Evolutionary conservation across 345 rosid genomes (phyloP).

Genomic region (Garcia nutans): DNA sequence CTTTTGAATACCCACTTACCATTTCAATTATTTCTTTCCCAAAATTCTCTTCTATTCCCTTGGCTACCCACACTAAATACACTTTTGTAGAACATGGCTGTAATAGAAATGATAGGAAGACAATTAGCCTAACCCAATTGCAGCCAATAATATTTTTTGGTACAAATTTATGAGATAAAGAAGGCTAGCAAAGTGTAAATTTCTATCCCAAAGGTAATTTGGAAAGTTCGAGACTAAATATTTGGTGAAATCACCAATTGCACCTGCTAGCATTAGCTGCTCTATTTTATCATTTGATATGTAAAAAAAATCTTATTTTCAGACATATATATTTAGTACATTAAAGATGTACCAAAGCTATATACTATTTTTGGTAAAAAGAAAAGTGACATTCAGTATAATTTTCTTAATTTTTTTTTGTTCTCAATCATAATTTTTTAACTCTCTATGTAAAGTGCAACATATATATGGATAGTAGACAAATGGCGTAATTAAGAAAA

Average conservation of each 20-base stretch:
- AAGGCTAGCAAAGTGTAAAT: slow-evolving; percentile 72
- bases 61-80: slow-evolving; percentile 37
- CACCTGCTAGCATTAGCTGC: slow-evolving; percentile 90
- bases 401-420: too few species aligned
- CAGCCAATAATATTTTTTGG: slow-evolving; percentile 67
- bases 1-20: slow-evolving; percentile 47
- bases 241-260: slow-evolving; percentile 83
- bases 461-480: too few species aligned
- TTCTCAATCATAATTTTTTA: too few species aligned
- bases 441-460: too few species aligned
- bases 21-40: slow-evolving; percentile 59
- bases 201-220: slow-evolving; percentile 71
- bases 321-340: too few species aligned
- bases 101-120: slow-evolving; percentile 70
- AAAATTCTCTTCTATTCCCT: slow-evolving; percentile 70
- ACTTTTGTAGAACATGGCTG: slow-evolving; percentile 29
- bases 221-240: slow-evolving; percentile 62
- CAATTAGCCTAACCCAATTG: slow-evolving; percentile 84
- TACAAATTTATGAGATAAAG: slow-evolving; percentile 74
- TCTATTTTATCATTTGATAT: slow-evolving; percentile 55
- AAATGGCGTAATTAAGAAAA: too few species aligned
- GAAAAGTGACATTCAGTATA: too few species aligned
- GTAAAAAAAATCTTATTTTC: too few species aligned
- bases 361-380: too few species aligned
- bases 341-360: too few species aligned